Evolutionary conservation across 2,329 filamentous ascomycete species (phyloP).

Genomic region (Fusarium goolgardi): DNA sequence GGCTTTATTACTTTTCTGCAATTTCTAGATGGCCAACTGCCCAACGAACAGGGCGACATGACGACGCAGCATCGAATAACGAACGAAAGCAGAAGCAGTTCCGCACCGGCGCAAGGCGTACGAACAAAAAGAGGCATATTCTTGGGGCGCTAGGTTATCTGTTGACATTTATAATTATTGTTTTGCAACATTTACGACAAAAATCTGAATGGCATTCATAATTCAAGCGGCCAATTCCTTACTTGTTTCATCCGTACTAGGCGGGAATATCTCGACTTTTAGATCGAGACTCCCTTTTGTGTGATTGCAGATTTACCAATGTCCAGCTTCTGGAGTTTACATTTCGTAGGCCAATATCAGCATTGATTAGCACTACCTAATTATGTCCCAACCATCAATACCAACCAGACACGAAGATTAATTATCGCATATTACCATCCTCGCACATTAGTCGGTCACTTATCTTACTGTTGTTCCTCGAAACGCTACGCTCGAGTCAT

Average conservation of each 20-base stretch:
- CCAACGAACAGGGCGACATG: constrained; percentile 46
- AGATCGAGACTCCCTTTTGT: neutral
- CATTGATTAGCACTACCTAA: neutral
- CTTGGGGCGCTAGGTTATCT: constrained; percentile 53
- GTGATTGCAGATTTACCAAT: neutral
- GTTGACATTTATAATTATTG: constrained; percentile 52
- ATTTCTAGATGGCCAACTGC: constrained; percentile 46
- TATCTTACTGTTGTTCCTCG: neutral
- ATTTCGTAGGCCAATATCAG: neutral
- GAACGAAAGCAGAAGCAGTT: constrained; percentile 50
- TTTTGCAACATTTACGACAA: constrained; percentile 42
- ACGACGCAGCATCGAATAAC: constrained; percentile 52
- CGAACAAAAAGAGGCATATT: constrained; percentile 54
- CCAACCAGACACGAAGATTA: neutral
- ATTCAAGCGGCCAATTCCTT: constrained; percentile 8
- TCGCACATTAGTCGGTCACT: neutral
- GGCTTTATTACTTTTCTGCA: constrained; percentile 44
- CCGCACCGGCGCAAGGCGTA: constrained; percentile 56
- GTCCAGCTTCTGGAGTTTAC: neutral
- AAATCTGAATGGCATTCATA: constrained; percentile 32
- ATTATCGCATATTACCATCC: neutral
- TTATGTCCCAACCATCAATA: neutral
- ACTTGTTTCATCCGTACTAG: neutral
- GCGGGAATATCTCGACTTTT: constrained; percentile 17
- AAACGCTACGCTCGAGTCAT: constrained; percentile 2